Evolutionary conservation across 352 stramenopile genomes (phyloP), one percentile per base, ranked within the genome.

Genomic region (Aphanomyces cochlioides): DNA sequence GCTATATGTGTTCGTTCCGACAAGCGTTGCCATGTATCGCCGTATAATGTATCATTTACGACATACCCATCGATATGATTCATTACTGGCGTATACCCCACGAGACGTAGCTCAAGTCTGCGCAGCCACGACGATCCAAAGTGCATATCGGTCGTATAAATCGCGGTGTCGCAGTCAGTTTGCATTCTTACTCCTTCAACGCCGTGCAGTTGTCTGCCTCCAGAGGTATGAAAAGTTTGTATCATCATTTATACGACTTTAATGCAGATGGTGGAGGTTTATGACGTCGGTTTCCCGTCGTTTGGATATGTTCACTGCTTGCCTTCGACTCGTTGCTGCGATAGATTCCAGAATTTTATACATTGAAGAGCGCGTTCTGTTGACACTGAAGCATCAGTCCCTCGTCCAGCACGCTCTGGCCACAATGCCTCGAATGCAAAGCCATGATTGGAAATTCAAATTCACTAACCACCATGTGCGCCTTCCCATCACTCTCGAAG

Each of bases 301-400:
- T 6, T 21, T 61, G 19, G 39, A 48, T 7, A 45, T 63, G 28
- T 70, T 36, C n/a, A 34, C 47, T 5, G 13, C 53, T 4, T 70
- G 64, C 40, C n/a, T 70, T 5, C 64, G 64, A 4, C 7, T 53
- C 3, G 48, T 54, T 6, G 64, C 64, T 5, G 39, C 64, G 2
- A 70, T 70, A 21, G 64, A 70, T 50, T 64, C 64, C 40, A 70
- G 43, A 21, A 50, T 70, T 7, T 4, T 70, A 36, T 70, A 70
- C 34, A 36, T 70, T 0, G 64, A 70, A 47, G 64, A 70, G 54
- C 36, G 50, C 19, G 54, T 70, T 17, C 21, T 70, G 5, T 43
- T 45, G 34, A 47, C 38, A 10, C 39, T 70, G 10, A 54, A 56
- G 13, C 17, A 41, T n/a, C 54, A 43, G 3, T n/a, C 7, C 5